A percentile compares a stretch with the other conserved stretches of the same genome.
These are phyloP conservation scores for Nemania sp. DNA, from an alignment of 2,329 filamentous ascomycete genomes.

Conservation along the genomic window DNA sequence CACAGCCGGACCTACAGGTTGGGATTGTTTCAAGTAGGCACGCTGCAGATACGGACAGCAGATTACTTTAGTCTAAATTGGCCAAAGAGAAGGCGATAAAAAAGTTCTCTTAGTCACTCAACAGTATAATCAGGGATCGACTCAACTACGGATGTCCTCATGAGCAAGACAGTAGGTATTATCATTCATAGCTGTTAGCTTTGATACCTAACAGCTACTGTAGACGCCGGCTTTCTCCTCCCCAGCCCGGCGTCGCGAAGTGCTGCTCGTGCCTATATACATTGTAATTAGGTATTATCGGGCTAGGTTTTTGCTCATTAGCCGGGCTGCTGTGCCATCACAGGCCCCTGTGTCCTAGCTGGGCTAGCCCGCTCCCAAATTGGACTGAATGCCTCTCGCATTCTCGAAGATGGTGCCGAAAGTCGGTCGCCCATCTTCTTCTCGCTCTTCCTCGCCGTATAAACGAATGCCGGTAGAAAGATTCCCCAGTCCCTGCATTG, in stretches of 20 bases:
- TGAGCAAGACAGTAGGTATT: slow-evolving; percentile 39
- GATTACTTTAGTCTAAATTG: too few relatives aligned
- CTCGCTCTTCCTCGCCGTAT: slow-evolving; percentile 38
- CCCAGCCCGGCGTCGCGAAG: slow-evolving; percentile 22
- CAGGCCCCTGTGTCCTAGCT: slow-evolving; percentile 36
- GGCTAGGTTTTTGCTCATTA: slow-evolving; percentile 42
- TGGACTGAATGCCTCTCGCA: slow-evolving; percentile 34
- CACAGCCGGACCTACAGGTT: slow-evolving; percentile 11
- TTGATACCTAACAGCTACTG: slow-evolving; percentile 34
- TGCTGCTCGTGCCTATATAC: slow-evolving; percentile 40
- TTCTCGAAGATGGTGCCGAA: slow-evolving; percentile 18
- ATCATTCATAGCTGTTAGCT: slow-evolving; percentile 39
- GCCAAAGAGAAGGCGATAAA: too few relatives aligned
- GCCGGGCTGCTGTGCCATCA: slow-evolving; percentile 27
- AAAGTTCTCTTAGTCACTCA: not conserved
- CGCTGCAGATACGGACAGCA: too few relatives aligned
- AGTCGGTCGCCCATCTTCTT: slow-evolving; percentile 8
- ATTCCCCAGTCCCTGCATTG: slow-evolving; percentile 43
- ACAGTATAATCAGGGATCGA: not conserved
- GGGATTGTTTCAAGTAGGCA: too few relatives aligned
- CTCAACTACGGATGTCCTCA: not conserved
- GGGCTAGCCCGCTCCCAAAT: slow-evolving; percentile 42
- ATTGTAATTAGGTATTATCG: slow-evolving; percentile 48
- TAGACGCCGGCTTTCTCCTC: slow-evolving; percentile 22
- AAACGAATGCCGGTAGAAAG: slow-evolving; percentile 51